Evolutionary conservation across 768 basidiomycete genomes (phyloP).

Genomic region (Xerocomus spinulosus): DNA sequence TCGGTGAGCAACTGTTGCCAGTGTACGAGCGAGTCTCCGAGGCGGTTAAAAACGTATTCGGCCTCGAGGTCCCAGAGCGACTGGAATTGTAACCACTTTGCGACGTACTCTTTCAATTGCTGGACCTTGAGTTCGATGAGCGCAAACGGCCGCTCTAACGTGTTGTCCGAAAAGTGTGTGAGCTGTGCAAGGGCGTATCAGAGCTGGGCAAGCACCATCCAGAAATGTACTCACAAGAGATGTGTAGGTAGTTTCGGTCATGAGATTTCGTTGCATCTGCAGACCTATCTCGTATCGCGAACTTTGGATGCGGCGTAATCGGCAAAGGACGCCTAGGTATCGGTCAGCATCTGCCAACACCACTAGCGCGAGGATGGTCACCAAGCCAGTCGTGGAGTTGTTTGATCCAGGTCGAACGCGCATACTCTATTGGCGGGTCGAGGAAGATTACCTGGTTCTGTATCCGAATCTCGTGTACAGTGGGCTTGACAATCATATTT

Average conservation of each 20-base stretch:
- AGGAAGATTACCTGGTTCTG: constrained; percentile 98
- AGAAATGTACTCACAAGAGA: constrained; percentile 54
- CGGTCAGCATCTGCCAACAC: background rate
- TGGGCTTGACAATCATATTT: constrained; percentile 73
- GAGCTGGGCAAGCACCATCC: constrained; percentile 8
- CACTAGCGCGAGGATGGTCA: constrained; percentile 24
- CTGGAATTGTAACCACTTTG: constrained; percentile 98
- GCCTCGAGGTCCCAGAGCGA: constrained; percentile 98
- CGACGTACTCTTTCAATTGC: constrained; percentile 85
- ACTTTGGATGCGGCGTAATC: constrained; percentile 82
- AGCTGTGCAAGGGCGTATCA: constrained; percentile 41
- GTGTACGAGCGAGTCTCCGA: constrained; percentile 87
- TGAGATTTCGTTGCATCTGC: constrained; percentile 70
- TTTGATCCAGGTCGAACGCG: constrained; percentile 82
- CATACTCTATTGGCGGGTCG: constrained; percentile 95
- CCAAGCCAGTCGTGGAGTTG: constrained; percentile 90
- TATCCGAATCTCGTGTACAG: constrained; percentile 95
- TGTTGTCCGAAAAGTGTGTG: constrained; percentile 65
- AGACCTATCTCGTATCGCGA: constrained; percentile 96
- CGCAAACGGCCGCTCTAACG: constrained; percentile 75
- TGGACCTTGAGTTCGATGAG: constrained; percentile 87
- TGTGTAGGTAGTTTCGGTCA: constrained; percentile 74
- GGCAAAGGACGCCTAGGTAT: constrained; percentile 73
- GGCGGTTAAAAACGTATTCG: constrained; percentile 91
- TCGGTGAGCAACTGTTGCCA: constrained; percentile 97